A percentile compares a stretch with the other conserved stretches of the same genome.
These are phyloP conservation scores for Pyricularia pennisetigena DNA, from an alignment of 2,329 filamentous ascomycete species.

Conservation along the genomic window DNA sequence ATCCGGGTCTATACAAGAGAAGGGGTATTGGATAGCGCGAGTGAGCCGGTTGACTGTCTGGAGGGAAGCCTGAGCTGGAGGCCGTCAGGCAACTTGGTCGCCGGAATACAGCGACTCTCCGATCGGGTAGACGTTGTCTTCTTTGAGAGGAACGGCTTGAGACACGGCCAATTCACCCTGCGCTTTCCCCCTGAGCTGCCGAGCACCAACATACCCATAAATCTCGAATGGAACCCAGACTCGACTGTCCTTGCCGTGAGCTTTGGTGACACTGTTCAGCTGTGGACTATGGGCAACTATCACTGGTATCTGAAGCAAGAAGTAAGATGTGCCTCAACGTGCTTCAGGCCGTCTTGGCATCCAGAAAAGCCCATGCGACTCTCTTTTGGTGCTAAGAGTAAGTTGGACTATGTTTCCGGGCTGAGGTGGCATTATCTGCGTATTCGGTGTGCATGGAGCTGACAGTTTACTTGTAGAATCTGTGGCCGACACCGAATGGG, in stretches of 20 bases:
- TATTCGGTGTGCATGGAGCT: not conserved
- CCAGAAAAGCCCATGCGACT: constrained; percentile 71
- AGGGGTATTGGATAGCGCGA: constrained; percentile 83
- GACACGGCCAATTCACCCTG: constrained; percentile 90
- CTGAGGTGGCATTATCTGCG: not conserved
- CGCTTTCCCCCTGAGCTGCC: constrained; percentile 25
- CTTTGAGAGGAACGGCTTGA: constrained; percentile 92
- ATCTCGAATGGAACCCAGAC: constrained; percentile 80
- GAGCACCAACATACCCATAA: constrained; percentile 33
- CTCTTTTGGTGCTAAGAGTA: constrained; percentile 41
- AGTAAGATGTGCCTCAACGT: constrained; percentile 35
- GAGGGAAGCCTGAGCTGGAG: constrained; percentile 84
- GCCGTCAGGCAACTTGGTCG: constrained; percentile 81
- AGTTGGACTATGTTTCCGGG: constrained; percentile 10
- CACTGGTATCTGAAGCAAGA: constrained; percentile 98
- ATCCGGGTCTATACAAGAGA: constrained; percentile 88
- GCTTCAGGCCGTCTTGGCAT: constrained; percentile 58
- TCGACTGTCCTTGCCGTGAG: constrained; percentile 84
- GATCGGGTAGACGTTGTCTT: constrained; percentile 77
- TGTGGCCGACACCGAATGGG: constrained; percentile 54
- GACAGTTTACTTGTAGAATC: constrained; percentile 22
- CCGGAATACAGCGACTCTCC: constrained; percentile 65
- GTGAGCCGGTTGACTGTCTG: constrained; percentile 88
- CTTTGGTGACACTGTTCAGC: constrained; percentile 64
- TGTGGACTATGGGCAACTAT: constrained; percentile 97